Base-by-base conservation (phyloP, 139 green algal genomes). In the Chlamydomonas schloesseri region DNA sequence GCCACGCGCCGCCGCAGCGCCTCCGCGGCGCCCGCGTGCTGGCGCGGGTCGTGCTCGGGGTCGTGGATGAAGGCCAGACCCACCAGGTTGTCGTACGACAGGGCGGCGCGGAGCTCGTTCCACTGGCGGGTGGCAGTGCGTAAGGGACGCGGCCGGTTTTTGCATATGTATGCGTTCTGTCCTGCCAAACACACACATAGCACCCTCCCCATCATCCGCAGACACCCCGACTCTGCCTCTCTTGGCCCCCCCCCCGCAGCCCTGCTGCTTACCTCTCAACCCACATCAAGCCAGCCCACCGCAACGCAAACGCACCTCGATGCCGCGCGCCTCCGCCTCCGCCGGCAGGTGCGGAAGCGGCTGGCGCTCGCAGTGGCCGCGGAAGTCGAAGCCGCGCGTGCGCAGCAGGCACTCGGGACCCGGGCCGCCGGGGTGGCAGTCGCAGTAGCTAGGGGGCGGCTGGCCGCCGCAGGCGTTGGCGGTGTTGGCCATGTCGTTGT, bases 71-170 rank as follows among this genome's bases (percentile, higher is more conserved):
- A 77, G 10, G 79, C 79, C 79, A 85, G 64, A 1, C 79, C 79
- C 18, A 85, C 79, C 79, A 85, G 60, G 50, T 85, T 85, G 26
- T 69, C 47, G 67, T 85, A 85, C 79, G 79, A 85, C 47, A 85
- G 47, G 0, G 79, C 67, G 2, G 79, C 65, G 31, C 79, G 79
- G 28, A 85, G 46, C 79, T 85, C 79, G 64, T 85, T 85, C 79
- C 79, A 85, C 79, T 85, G 67, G 3, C 26, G 58, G 20, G 58
- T 11, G 58, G 58, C 23, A 18, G 53, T 14, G n/a, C n/a, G n/a
- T n/a, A n/a, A n/a, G n/a, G 60, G 60, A 5, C 5, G 26, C 10
- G 42, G 42, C 42, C 42, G 42, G 42, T 2, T 62, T 62, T 62
- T 62, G 55, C 55, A 58, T n/a, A n/a, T n/a, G n/a, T n/a, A n/a